Evolutionary conservation across 1,284 basidiomycete genomes (phyloP), one percentile per base, ranked within the genome.

Genomic region (Salmacisia buchloeana): DNA sequence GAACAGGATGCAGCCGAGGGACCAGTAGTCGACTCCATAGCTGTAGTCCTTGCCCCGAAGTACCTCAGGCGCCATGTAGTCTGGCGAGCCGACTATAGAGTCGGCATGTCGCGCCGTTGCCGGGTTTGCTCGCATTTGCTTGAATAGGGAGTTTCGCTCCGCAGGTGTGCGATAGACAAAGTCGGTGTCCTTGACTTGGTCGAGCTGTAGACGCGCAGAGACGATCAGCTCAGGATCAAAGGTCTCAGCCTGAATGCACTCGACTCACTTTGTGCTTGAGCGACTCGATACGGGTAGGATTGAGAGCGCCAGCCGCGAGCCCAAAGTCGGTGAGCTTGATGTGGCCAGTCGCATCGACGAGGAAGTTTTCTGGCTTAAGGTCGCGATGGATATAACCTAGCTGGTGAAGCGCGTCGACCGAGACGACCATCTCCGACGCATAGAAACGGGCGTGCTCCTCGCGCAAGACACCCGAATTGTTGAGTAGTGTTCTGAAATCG

Each of bases 291-390:
- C 92, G 88, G 70, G 87, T 89, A 0, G 96, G 96, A 80, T 94
- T 97, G 62, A 99, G 83, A 0, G 94, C 91, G 36, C 96, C 96
- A 1, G 96, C 96, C 1, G 96, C 96, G 13, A 99, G 85, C 56
- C 96, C 96, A 80, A 98, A 99, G 81, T 99, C 96, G 6, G 96
- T 98, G 54, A 99, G 83, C 82, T 98, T 98, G 80, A 98, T 94
- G 80, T 99, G 96, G 1, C 96, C 96, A 9, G 88, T 88, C 9
- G 89, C 86, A 78, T 98, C 96, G 43, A 99, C 90, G 57, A 99
- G 84, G 84, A 99, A 98, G 82, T 99, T 99, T 90, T 97, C 94
- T 1, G 94, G 94, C 81, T 97, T 98, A 63, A 97, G 83, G 82
- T 98, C 94, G 65, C 94, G 90, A 82, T 98, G 94, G 36, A 79